Evolutionary conservation across 306 rosid genomes (phyloP).

Genomic region (Cucurbita ficifolia): DNA sequence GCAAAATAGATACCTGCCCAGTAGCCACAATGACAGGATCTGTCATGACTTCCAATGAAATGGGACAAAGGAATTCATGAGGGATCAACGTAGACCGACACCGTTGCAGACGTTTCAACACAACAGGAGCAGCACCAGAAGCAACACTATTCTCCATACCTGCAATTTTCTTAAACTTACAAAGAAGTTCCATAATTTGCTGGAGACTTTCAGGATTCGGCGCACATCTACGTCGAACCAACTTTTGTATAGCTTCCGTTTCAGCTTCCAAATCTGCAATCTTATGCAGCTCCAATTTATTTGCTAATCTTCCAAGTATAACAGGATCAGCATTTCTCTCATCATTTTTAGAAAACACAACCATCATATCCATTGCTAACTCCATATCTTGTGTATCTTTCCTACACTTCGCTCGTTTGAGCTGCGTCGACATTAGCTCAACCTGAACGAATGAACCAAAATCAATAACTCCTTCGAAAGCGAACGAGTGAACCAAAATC

Average conservation of each 20-base stretch:
- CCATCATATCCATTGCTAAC: conserved; percentile 89
- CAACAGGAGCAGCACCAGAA: conserved; percentile 34
- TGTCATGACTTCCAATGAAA: conserved; percentile 74
- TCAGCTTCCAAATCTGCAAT: conserved; percentile 52
- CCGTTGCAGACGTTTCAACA: conserved; percentile 25
- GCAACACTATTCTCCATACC: conserved; percentile 40
- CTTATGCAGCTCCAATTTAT: conserved; percentile 49
- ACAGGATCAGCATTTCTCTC: conserved; percentile 56
- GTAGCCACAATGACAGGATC: conserved; percentile 80
- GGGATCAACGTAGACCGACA: conserved; percentile 55
- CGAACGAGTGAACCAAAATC: neutral
- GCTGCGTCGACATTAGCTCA: conserved; percentile 70
- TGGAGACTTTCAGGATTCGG: conserved; percentile 35
- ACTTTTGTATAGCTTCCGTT: conserved; percentile 41
- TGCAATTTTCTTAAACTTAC: conserved; percentile 37
- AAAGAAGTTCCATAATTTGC: conserved; percentile 40
- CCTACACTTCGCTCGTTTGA: conserved; percentile 48
- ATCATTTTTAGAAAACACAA: conserved; percentile 43
- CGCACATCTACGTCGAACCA: conserved; percentile 36
- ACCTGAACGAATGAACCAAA: conserved; percentile 52
- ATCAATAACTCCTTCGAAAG: neutral
- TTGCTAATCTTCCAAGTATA: conserved; percentile 57
- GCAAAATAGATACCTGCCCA: conserved; percentile 56
- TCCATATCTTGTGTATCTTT: conserved; percentile 84
- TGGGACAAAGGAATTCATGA: conserved; percentile 80